Base-by-base conservation (phyloP, 2,329 filamentous ascomycete genomes). In the Atkinsonella hypoxylon region DNA sequence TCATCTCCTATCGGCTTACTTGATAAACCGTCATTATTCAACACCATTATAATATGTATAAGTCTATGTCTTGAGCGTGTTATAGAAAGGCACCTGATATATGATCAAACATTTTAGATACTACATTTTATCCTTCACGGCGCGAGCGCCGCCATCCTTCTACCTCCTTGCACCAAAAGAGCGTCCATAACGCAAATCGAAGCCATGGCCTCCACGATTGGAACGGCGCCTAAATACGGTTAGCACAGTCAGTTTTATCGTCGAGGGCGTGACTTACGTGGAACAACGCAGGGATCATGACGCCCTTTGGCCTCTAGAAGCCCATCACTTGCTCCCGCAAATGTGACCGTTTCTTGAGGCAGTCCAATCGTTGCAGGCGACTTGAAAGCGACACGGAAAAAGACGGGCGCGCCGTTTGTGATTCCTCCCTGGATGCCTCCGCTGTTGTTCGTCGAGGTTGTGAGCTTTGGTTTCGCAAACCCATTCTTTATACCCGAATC, bases 371-470 rank as follows among this genome's bases (percentile, higher is more conserved):
- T 97, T 31, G 91, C 90, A 2, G 91, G 83, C 10, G 91, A 87
- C 77, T 97, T 97, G 81, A 97, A 97, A 15, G 81, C 90, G 5
- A 95, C 84, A 47, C 86, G 82, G 79, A 97, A 97, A 77, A 93
- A 97, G 71, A 97, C 89, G 53, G 83, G 85, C 38, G 88, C 87
- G 52, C 91, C 93, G 68, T 97, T 97, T 47, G 86, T 85, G 69
- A 97, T 97, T 48, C 91, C 91, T 42, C 91, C 93, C 72, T 97
- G 91, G 59, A 97, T 88, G 56, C 91, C 93, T 12, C 91, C 91
- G 2, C 85, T 91, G 74, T 95, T 89, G 74, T 97, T 97, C 26
- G 91, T 96, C 73, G 85, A 87, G 51, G 91, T 96, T 9, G 82
- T 84, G 49, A 96, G 77, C 55, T 75, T 77, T 17, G 85, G 80